phyloP scores from a whole-genome alignment of 2,329 filamentous ascomycete species.

The Colletotrichum coccodes region DNA sequence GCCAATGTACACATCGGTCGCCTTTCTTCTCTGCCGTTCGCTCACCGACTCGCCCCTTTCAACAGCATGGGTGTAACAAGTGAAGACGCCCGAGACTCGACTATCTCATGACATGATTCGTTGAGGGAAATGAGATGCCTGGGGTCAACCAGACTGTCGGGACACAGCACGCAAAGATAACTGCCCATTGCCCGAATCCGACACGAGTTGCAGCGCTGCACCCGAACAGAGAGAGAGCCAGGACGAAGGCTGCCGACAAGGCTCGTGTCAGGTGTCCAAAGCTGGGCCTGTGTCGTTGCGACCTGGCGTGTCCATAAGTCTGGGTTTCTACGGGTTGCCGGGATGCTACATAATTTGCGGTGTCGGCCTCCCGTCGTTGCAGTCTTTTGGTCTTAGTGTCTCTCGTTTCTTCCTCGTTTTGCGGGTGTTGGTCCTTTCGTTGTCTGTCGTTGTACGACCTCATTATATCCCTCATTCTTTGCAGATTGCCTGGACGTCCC shows the following conservation, averaged over 20 bases:
- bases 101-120: not conserved
- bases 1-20: not conserved
- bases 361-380: not conserved
- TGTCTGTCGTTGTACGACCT: not conserved
- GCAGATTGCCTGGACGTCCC: not conserved
- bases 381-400: not conserved
- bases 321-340: not conserved
- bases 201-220: not conserved
- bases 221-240: not conserved
- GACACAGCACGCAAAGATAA: not conserved
- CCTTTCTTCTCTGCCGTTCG: not conserved
- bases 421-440: not conserved
- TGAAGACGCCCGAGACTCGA: not conserved
- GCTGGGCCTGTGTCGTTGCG: not conserved
- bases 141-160: constrained; percentile 5
- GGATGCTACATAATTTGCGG: not conserved
- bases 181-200: not conserved
- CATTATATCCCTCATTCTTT: not conserved
- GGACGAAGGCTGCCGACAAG: not conserved
- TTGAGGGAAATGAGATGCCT: not conserved
- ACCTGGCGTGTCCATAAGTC: not conserved
- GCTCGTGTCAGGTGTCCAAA: not conserved
- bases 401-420: not conserved
- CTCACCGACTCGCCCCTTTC: not conserved
- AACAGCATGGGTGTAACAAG: not conserved